Conservation (phyloP, 2,329 filamentous ascomycete species). For the Hymenoscyphus albidus region DNA sequence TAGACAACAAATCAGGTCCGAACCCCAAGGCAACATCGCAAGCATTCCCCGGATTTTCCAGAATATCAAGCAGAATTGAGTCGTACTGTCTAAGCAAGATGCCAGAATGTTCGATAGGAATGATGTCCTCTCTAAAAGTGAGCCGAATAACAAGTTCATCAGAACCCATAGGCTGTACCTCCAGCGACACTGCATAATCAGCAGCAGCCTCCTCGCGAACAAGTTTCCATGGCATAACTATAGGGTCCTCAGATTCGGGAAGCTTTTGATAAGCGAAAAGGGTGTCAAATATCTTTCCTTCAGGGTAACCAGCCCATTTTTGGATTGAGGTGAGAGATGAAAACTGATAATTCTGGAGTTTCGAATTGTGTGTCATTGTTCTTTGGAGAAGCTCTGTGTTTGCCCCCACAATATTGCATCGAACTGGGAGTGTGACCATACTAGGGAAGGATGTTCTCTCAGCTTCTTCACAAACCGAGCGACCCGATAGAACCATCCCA, state of each 20-base stretch:
- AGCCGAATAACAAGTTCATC: constrained; percentile 58
- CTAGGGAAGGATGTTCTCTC: constrained; percentile 67
- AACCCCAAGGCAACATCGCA: constrained; percentile 24
- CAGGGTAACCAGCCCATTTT: constrained; percentile 62
- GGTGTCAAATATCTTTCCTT: constrained; percentile 73
- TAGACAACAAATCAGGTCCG: constrained; percentile 53
- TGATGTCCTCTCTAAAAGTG: constrained; percentile 58
- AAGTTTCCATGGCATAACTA: constrained; percentile 51
- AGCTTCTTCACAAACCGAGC: constrained; percentile 56
- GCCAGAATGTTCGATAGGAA: constrained; percentile 65
- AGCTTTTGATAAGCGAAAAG: constrained; percentile 77
- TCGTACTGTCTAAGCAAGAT: constrained; percentile 71
- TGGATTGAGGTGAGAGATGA: constrained; percentile 70
- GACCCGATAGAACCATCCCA: constrained; percentile 75
- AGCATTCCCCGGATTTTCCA: constrained; percentile 44
- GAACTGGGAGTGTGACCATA: constrained; percentile 74
- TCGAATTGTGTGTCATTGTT: constrained; percentile 63
- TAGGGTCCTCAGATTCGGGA: constrained; percentile 25
- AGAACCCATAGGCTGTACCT: constrained; percentile 57
- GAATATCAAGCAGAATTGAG: constrained; percentile 54
- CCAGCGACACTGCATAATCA: constrained; percentile 78
- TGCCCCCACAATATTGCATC: constrained; percentile 51
- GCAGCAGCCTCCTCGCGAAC: constrained; percentile 63
- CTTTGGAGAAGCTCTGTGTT: constrained; percentile 55
- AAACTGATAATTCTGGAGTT: constrained; percentile 66